phyloP scores from a whole-genome alignment of 2,329 filamentous ascomycete species.

The Teratosphaeria destructans region DNA sequence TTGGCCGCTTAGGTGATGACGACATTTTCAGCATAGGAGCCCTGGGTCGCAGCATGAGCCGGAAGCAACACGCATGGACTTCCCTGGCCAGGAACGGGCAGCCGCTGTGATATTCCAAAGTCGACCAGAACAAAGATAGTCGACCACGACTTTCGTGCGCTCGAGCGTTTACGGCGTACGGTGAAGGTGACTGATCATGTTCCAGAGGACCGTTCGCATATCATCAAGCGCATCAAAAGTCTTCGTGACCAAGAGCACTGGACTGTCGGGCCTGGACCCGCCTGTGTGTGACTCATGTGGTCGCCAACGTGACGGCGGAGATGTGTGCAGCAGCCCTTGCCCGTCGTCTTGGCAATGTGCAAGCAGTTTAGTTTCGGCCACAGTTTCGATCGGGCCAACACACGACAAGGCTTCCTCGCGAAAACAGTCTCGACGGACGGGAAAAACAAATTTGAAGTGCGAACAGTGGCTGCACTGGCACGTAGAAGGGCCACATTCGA shows the following conservation, averaged over 20 bases:
- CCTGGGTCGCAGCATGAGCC: no score
- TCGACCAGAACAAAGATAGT: not conserved
- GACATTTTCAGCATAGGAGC: not conserved
- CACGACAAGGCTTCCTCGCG: not conserved
- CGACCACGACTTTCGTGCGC: not conserved
- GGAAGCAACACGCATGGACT: no score
- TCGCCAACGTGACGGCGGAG: not conserved
- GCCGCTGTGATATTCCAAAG: not conserved
- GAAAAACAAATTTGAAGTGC: not conserved
- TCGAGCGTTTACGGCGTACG: not conserved
- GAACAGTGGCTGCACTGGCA: not conserved
- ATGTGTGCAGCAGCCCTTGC: not conserved
- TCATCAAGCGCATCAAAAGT: not conserved
- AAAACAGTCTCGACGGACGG: not conserved
- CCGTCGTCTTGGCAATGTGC: not conserved
- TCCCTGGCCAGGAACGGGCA: no score
- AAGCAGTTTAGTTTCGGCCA: not conserved
- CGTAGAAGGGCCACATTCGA: not conserved
- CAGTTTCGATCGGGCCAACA: not conserved
- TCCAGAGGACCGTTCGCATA: not conserved
- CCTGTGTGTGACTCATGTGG: not conserved
- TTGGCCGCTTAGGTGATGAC: not conserved
- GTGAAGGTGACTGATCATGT: not conserved
- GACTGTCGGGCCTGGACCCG: not conserved
- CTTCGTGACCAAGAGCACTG: not conserved